Evolutionary conservation across 2,329 filamentous ascomycete genomes (phyloP), one percentile per base, ranked within the genome.

Genomic region (Pseudonectria buxi): DNA sequence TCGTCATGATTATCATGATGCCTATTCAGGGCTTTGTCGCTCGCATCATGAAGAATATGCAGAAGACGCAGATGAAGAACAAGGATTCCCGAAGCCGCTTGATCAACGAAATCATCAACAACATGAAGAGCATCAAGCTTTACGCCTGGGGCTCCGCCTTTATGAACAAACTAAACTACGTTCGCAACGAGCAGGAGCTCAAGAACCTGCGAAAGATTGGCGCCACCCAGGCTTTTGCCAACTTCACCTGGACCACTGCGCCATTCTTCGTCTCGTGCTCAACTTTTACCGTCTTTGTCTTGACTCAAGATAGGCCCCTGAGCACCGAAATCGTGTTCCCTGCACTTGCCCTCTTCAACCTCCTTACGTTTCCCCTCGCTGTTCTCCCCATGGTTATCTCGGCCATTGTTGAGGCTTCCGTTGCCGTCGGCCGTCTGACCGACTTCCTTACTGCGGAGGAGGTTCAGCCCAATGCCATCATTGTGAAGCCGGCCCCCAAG

Each of bases 111-210:
- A 98, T 98, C 47, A 71, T 98, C 55, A 95, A 94, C 71, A 96
- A 96, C 65, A 98, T 98, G 86, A 98, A 98, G 70, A 94, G 88
- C 57, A 92, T 98, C 69, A 98, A 98, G 67, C 76, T 98, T 14
- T 98, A 95, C 59, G 92, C 92, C 22, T 98, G 92, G 92, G 90
- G 89, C 24, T 83, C 82, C 22, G 90, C 92, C 11, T 98, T 98
- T 58, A 95, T 95, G 81, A 92, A 88, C 63, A 95, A 94, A 64
- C 78, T 98, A 40, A 96, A 92, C 64, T 85, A 86, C 59, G 88
- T 98, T 41, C 81, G 92, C 62, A 98, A 98, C 63, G 92, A 98
- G 54, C 78, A 87, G 51, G 92, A 98, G 63, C 70, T 98, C 36
- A 92, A 92, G 68, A 98, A 94, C 16, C 73, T 98, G 37, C 83